A percentile compares a stretch with the other conserved stretches of the same genome.
Evolutionary conservation across 1,139 yeast species (phyloP).

Genomic region (Kurtzmaniella quercitrusa): DNA sequence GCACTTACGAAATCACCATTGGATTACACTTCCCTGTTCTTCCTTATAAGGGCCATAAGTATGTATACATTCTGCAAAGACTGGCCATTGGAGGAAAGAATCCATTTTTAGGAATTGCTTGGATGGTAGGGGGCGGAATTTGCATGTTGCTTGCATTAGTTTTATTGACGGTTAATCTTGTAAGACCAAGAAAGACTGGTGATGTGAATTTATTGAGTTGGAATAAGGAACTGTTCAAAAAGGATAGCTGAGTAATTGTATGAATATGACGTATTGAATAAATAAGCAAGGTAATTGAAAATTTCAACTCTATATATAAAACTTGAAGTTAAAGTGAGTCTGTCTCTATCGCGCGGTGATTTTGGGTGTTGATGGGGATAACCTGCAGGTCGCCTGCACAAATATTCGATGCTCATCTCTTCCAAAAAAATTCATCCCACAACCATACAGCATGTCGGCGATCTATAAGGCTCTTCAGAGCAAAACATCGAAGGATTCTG

Average conservation of each 20-base stretch:
- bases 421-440: neutral
- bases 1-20: constrained; percentile 67
- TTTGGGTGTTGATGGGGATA: neutral
- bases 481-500: constrained; percentile 37
- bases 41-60: constrained; percentile 78
- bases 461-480: constrained; percentile 67
- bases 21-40: constrained; percentile 89
- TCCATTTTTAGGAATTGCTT: constrained; percentile 78
- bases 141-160: constrained; percentile 59
- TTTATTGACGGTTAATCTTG: constrained; percentile 56
- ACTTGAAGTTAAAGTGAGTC: no score
- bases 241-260: constrained; percentile 15
- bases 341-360: no score
- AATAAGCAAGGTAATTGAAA: no score
- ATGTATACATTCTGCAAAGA: constrained; percentile 74
- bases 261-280: neutral
- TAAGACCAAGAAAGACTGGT: constrained; percentile 72
- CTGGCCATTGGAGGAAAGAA: constrained; percentile 91
- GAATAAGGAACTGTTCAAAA: constrained; percentile 45
- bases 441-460: constrained; percentile 45
- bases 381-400: neutral
- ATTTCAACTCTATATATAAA: no score
- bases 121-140: constrained; percentile 93
- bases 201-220: constrained; percentile 70
- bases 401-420: neutral